phyloP scores from a whole-genome alignment of 2,329 filamentous ascomycete species.

The Lizonia empirigonia region DNA sequence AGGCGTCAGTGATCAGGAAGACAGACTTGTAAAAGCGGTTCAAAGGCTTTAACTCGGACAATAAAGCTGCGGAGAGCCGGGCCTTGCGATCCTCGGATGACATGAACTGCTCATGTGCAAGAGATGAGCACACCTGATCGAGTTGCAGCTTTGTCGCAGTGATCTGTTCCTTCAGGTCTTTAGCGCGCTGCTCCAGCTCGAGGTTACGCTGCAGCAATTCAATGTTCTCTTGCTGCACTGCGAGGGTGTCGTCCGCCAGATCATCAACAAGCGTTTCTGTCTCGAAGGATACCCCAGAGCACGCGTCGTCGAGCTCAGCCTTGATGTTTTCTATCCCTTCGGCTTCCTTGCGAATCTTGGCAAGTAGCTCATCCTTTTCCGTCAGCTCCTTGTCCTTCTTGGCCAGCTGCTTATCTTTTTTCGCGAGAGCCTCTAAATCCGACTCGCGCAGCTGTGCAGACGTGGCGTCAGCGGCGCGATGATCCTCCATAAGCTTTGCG shows the following conservation, averaged over 20 bases:
- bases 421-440: neutral
- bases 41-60: conserved; percentile 8
- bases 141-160: neutral
- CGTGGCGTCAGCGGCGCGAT: conserved; percentile 6
- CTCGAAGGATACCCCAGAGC: neutral
- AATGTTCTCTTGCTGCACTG: neutral
- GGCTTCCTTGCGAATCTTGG: neutral
- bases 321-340: neutral
- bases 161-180: conserved; percentile 3
- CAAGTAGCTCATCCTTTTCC: neutral
- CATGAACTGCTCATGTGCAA: neutral
- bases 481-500: conserved; percentile 20
- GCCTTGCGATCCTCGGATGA: neutral
- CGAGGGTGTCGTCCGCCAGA: neutral
- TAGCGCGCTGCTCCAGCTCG: neutral
- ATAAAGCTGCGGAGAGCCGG: neutral
- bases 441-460: conserved; percentile 1
- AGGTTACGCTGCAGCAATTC: neutral
- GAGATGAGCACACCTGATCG: neutral
- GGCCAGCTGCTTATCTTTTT: neutral
- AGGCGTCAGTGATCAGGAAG: neutral
- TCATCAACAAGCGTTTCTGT: neutral
- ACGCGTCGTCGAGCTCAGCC: neutral
- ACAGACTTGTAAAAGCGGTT: conserved; percentile 3
- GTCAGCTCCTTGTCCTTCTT: conserved; percentile 1